These are phyloP conservation scores for Pseudodiploospora longispora DNA, from an alignment of 2,329 filamentous ascomycete species.

Conservation along the genomic window DNA sequence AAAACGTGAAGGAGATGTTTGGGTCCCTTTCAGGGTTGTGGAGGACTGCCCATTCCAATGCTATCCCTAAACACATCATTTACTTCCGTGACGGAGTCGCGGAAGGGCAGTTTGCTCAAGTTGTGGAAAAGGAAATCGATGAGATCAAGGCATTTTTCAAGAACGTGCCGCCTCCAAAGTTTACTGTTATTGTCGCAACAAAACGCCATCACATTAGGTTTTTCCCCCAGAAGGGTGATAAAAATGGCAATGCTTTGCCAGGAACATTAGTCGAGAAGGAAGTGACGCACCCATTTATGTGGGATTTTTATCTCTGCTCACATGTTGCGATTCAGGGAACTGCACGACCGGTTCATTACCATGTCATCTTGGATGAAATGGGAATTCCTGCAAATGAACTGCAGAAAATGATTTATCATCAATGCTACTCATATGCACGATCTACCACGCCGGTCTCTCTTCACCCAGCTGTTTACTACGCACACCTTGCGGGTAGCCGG, in stretches of 20 bases:
- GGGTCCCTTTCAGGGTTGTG: conserved; percentile 57
- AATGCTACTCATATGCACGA: conserved; percentile 87
- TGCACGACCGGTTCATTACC: conserved; percentile 84
- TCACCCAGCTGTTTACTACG: conserved; percentile 89
- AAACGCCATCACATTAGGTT: conserved; percentile 94
- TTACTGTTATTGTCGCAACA: conserved; percentile 80
- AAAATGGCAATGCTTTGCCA: conserved; percentile 73
- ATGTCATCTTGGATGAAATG: conserved; percentile 78
- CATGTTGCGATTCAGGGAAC: conserved; percentile 84
- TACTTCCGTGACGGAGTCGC: conserved; percentile 92
- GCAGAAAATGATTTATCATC: conserved; percentile 86
- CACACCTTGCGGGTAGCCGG: conserved; percentile 78
- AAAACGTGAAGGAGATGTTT: conserved; percentile 61
- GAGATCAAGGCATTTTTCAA: conserved; percentile 58
- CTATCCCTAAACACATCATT: conserved; percentile 62
- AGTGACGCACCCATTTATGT: conserved; percentile 84
- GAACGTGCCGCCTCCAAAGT: conserved; percentile 45
- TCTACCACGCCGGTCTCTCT: conserved; percentile 89
- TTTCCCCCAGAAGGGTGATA: conserved; percentile 67
- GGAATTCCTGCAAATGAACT: conserved; percentile 58
- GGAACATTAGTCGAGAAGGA: conserved; percentile 84
- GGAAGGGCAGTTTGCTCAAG: conserved; percentile 74
- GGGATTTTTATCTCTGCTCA: conserved; percentile 67
- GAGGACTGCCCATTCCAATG: conserved; percentile 41
- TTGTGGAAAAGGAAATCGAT: conserved; percentile 69